phyloP scores from a whole-genome alignment of 139 green algal genomes.

The Coccomyxa sp. region DNA sequence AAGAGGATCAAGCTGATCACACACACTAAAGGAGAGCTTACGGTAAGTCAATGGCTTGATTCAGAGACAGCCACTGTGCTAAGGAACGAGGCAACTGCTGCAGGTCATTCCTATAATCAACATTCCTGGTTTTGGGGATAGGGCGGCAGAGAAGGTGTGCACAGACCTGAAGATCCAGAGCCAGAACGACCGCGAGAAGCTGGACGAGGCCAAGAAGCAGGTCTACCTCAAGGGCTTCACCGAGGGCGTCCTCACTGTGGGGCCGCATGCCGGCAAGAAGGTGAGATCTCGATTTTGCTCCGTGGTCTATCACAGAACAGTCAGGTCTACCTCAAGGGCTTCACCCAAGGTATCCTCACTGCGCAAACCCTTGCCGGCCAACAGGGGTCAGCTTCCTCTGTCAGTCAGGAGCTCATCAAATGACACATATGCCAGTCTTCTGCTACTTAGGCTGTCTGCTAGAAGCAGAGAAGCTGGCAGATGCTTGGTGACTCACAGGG shows the following conservation, averaged over 20 bases:
- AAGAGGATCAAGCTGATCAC: no score
- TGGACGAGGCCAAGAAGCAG: constrained; percentile 90
- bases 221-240: constrained; percentile 99
- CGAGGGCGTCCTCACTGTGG: constrained; percentile 89
- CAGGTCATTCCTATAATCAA: constrained; percentile 94
- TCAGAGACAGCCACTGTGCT: no score
- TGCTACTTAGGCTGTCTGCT: no score
- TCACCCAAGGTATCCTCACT: constrained; percentile 93
- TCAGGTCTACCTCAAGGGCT: constrained; percentile 95
- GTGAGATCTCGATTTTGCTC: no score
- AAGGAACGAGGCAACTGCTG: no score
- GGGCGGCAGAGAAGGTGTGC: constrained; percentile 76
- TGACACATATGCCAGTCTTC: no score
- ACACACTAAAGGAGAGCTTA: no score
- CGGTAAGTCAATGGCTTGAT: not conserved
- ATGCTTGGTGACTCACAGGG: no score
- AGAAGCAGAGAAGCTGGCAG: no score
- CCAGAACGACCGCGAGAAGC: constrained; percentile 93
- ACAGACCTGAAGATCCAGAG: constrained; percentile 88
- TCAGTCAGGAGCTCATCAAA: no score
- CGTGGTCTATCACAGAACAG: no score
- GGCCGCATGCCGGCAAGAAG: constrained; percentile 81
- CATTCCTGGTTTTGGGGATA: constrained; percentile 89
- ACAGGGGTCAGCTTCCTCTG: no score
- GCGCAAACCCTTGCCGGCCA: constrained; percentile 85